These are phyloP conservation scores for Chlamydomonas schloesseri DNA, from an alignment of 139 green algal species.

Conservation along the genomic window DNA sequence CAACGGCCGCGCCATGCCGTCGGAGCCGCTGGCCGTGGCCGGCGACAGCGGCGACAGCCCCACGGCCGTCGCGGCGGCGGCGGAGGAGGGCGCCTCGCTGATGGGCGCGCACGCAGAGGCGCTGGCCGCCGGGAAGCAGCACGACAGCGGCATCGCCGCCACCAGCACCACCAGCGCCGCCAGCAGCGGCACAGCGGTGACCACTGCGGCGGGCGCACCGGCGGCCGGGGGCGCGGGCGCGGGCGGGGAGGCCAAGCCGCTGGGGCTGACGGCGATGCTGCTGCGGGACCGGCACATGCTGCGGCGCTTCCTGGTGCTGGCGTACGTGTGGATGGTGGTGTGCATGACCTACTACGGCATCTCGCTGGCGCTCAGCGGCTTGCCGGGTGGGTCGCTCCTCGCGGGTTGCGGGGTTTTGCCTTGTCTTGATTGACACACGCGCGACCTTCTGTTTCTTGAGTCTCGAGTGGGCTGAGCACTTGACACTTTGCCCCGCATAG, in stretches of 20 bases:
- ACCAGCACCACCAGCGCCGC: neutral
- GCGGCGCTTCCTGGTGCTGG: conserved; percentile 60
- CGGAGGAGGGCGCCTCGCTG: conserved; percentile 15
- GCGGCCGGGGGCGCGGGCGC: no score
- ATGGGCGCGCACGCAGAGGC: neutral
- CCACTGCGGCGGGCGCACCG: neutral
- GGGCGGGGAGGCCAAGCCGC: neutral
- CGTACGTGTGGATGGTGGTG: conserved; percentile 52
- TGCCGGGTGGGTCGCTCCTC: conserved; percentile 28
- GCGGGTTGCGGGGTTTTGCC: no score
- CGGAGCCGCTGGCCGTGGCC: conserved; percentile 60
- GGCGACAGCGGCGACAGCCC: neutral
- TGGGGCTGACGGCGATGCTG: conserved; percentile 17
- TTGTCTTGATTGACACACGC: no score
- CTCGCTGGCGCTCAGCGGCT: conserved; percentile 27
- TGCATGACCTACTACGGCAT: conserved; percentile 54
- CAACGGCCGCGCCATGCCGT: conserved; percentile 69
- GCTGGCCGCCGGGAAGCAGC: no score
- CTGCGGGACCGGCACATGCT: conserved; percentile 52
- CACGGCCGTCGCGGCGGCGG: neutral
- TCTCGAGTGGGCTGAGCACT: no score
- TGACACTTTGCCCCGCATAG: no score
- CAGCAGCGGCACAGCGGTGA: neutral
- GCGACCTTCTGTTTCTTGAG: no score
- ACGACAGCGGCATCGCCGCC: no score